Evolutionary conservation across 2,329 filamentous ascomycete species (phyloP).

Genomic region (Paraphaeosphaeria sporulosa): DNA sequence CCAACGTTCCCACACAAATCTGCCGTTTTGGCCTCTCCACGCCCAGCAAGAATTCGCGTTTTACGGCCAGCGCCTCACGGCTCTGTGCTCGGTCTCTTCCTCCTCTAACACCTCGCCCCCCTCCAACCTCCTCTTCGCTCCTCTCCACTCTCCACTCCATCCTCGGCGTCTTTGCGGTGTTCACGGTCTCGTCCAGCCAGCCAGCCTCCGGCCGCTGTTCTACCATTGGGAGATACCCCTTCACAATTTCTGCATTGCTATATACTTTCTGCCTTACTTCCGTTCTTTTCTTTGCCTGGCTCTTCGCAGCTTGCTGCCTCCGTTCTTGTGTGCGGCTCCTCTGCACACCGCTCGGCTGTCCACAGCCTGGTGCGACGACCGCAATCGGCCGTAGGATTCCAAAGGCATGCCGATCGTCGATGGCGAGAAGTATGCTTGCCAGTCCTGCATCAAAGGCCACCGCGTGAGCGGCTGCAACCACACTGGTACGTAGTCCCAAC

Average conservation of each 20-base stretch:
- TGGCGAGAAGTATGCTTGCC: conserved; percentile 97
- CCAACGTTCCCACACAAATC: conserved; percentile 27
- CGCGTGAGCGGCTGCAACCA: conserved; percentile 99
- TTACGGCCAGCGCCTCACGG: conserved; percentile 53
- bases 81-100: conserved; percentile 47
- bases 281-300: conserved; percentile 10
- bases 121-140: conserved; percentile 5
- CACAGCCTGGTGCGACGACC: conserved; percentile 42
- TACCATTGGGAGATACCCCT: conserved; percentile 46
- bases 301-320: conserved; percentile 22
- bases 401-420: conserved; percentile 59
- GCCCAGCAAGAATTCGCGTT: conserved; percentile 44
- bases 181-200: conserved; percentile 40
- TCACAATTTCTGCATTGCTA: conserved; percentile 27
- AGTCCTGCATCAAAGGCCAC: conserved; percentile 97
- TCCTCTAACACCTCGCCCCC: conserved; percentile 29
- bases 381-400: conserved; percentile 39
- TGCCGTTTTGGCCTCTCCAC: conserved; percentile 49
- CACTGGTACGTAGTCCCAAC: conserved; percentile 67
- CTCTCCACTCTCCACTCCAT: conserved; percentile 33
- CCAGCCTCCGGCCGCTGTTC: conserved; percentile 24
- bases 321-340: conserved; percentile 21
- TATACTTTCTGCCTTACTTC: conserved; percentile 8
- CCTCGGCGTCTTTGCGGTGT: conserved; percentile 46
- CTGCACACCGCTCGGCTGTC: conserved; percentile 30